phyloP scores from a whole-genome alignment of 2,329 filamentous ascomycete genomes.

The Epichloe glyceriae region DNA sequence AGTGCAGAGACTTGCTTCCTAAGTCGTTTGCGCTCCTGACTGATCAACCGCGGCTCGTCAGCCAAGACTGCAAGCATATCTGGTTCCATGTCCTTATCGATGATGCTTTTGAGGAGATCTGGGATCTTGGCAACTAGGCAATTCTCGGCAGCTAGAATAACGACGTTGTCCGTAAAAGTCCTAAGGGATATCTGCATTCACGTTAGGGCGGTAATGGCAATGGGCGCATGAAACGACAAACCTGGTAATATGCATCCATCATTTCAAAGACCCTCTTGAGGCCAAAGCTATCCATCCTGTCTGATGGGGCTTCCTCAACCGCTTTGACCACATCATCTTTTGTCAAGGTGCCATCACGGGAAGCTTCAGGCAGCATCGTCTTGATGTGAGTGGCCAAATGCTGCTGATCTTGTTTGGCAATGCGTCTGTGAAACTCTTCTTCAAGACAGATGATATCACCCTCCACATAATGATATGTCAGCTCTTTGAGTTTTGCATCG shows the following conservation, averaged over 20 bases:
- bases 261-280: constrained; percentile 29
- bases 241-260: constrained; percentile 31
- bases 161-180: constrained; percentile 4
- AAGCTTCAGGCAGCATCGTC: constrained; percentile 1
- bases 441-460: constrained; percentile 20
- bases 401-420: neutral
- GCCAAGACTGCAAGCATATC: neutral
- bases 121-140: constrained; percentile 3
- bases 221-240: constrained; percentile 8
- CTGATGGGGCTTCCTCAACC: constrained; percentile 7
- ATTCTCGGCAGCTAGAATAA: constrained; percentile 4
- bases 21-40: neutral
- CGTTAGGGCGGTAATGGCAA: neutral
- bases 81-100: neutral
- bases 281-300: constrained; percentile 14
- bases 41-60: neutral
- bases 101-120: neutral
- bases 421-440: neutral
- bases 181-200: constrained; percentile 1
- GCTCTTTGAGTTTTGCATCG: constrained; percentile 24
- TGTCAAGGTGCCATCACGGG: constrained; percentile 1
- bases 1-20: neutral
- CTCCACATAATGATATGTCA: constrained; percentile 23
- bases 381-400: neutral
- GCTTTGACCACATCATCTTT: constrained; percentile 6